Base-by-base conservation (phyloP, 1,139 yeast species). In the Diutina ranongensis region DNA sequence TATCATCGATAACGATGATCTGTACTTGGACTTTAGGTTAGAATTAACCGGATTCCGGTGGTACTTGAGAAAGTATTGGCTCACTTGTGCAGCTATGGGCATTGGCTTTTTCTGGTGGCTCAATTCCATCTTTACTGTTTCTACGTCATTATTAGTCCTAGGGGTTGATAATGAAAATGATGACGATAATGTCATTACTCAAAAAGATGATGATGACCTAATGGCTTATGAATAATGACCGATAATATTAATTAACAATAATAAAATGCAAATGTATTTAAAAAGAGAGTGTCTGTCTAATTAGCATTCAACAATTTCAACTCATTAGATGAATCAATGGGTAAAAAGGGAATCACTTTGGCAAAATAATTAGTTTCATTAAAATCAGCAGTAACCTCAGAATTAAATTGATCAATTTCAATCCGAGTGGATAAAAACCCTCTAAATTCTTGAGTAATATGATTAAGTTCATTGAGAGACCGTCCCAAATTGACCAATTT, bases 401-500 rank as follows among this genome's bases (percentile, higher is more conserved):
- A 38, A 49, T 61, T 60, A 45, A 64, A 58, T 45, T 61, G 65
- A 50, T 68, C 73, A 13, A 60, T 54, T 46, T 67, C 72, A 35
- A 68, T 61, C 45, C 65, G 60, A 19, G 56, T 57, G 45, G 67
- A 61, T 53, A 80, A 67, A 56, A 71, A 83, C 40, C 61, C 60
- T 54, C 80, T 83, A 57, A 78, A 81, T 55, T 80, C 85, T 2
- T 68, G 66, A 27, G 80, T 79, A 35, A 71, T 60, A 3, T 52
- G 46, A 47, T 73, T 72, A 81, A 87, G 79, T 55, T 83, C 92
- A 50, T 77, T 76, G 47, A 83, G 57, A n/a, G 84, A 68, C 48
- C 77, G 71, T 8, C 88, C 89, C 28, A 80, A 64, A 49, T 74
- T 63, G 21, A 49, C 47, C 48, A 54, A 49, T 19, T 50, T 32